Evolutionary conservation across 208 protist species (phyloP), one percentile per base, ranked within the genome.

Genomic region (Trypanosoma theileri): DNA sequence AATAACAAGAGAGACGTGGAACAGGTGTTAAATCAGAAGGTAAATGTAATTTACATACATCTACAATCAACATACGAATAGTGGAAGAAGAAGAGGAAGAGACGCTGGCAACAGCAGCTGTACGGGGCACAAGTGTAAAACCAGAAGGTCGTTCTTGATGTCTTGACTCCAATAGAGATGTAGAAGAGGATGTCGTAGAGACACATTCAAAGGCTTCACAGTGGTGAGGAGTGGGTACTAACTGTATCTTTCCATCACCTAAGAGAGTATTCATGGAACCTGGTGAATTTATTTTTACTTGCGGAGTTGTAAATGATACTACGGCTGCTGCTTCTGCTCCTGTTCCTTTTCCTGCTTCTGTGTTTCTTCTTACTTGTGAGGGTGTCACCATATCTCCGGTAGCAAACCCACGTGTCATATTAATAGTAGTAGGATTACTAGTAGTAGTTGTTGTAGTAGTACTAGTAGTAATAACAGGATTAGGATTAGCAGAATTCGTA

Each of bases 1-100:
- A 96, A 72, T 84, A 89, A 66, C 91, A 96, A n/a, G 85, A 86
- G 24, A 96, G 83, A 0, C 84, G 79, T 7, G 89, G 89, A 22
- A 91, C 50, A 40, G 75, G 81, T 19, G 44, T 19, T 31, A 86
- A 24, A 42, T 80, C 75, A 1, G 63, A 74, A 2, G 86, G 83
- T 61, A 96, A 77, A 69, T 88, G 77, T 19, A 94, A 63, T 17
- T 78, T 73, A 55, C 74, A 77, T 22, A 96, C 78, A 54, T 91
- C 86, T 4, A 93, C 77, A 50, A 75, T 53, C 14, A 79, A 53
- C 2, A 26, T 46, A 11, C 60, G 48, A 31, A 78, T 59, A 10
- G 68, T 14, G 12, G 42, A 28, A 17, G 60, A 41, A 9, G 51
- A 48, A 53, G 68, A 58, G 13, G 59, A 26, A 3, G 60, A 66